Percentiles rank a stretch among this genome's conserved stretches.
phyloP scores from a whole-genome alignment of 2,329 filamentous ascomycete genomes.

The Fusarium succisae region DNA sequence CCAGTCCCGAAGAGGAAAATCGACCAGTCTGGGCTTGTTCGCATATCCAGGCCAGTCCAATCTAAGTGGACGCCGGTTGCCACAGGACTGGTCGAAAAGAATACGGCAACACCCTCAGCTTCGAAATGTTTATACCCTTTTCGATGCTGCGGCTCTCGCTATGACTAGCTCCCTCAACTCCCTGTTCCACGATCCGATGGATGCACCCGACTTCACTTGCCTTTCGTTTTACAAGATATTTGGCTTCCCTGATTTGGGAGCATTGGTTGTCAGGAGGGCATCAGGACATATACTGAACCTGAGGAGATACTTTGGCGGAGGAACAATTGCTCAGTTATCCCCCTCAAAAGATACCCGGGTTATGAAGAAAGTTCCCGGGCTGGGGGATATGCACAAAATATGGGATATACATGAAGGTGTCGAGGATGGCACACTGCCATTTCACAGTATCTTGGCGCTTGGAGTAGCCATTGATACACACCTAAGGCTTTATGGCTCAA shows the following conservation, averaged over 20 bases:
- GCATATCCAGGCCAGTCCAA: slow-evolving; percentile 77
- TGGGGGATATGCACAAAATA: slow-evolving; percentile 47
- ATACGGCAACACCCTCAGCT: slow-evolving; percentile 43
- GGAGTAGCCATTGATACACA: slow-evolving; percentile 68
- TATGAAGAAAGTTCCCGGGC: slow-evolving; percentile 51
- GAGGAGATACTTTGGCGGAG: slow-evolving; percentile 73
- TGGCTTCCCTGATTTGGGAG: slow-evolving; percentile 72
- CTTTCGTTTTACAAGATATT: slow-evolving; percentile 75
- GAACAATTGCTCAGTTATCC: slow-evolving; percentile 68
- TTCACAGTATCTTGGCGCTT: slow-evolving; percentile 71
- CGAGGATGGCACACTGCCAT: slow-evolving; percentile 74
- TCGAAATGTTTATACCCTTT: slow-evolving; percentile 57
- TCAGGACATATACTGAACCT: slow-evolving; percentile 64
- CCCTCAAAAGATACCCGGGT: slow-evolving; percentile 38
- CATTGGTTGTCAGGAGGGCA: slow-evolving; percentile 64
- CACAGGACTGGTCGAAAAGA: slow-evolving; percentile 62
- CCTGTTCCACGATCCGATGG: slow-evolving; percentile 59
- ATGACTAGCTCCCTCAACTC: slow-evolving; percentile 66
- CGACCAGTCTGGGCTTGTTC: slow-evolving; percentile 55
- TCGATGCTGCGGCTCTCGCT: slow-evolving; percentile 72
- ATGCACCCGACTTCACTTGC: slow-evolving; percentile 68
- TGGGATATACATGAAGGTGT: slow-evolving; percentile 66
- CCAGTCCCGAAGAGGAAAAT: slow-evolving; percentile 25
- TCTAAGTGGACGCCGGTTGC: slow-evolving; percentile 71
- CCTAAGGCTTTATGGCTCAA: slow-evolving; percentile 63